Percentiles rank a stretch among this genome's conserved stretches.
Conservation (phyloP, 805 yeast genomes). For the Kluyveromyces aestuarii region DNA sequence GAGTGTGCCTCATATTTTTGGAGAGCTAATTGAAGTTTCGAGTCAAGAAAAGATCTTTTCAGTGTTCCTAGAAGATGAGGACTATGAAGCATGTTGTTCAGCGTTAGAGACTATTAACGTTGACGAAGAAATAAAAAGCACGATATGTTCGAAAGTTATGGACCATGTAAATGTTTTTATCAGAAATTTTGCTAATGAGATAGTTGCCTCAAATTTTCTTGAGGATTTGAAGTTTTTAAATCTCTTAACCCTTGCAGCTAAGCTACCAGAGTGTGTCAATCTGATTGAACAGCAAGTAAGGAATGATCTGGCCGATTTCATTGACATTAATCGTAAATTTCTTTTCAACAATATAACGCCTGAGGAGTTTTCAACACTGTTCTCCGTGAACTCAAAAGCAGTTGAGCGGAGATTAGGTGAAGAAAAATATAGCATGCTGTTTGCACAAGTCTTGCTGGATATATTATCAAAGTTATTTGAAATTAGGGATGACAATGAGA, state of each 20-base stretch:
- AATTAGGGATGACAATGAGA: not conserved
- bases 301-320: not conserved
- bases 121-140: not conserved
- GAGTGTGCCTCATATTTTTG: not conserved
- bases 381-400: not conserved
- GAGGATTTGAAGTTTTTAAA: not conserved
- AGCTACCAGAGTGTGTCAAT: not conserved
- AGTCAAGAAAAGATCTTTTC: constrained; percentile 3
- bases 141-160: not conserved
- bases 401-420: not conserved
- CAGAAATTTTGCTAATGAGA: not conserved
- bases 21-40: constrained; percentile 2
- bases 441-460: not conserved
- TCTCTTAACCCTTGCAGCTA: not conserved
- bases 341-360: not conserved
- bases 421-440: not conserved
- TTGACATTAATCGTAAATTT: not conserved
- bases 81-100: constrained; percentile 1
- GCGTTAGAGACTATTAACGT: not conserved
- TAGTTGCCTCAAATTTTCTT: not conserved
- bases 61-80: not conserved
- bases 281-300: not conserved
- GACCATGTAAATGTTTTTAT: not conserved
- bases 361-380: not conserved
- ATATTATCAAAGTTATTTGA: not conserved